Evolutionary conservation across 2,329 filamentous ascomycete species (phyloP).

Genomic region (Dactylellina drechsleri): DNA sequence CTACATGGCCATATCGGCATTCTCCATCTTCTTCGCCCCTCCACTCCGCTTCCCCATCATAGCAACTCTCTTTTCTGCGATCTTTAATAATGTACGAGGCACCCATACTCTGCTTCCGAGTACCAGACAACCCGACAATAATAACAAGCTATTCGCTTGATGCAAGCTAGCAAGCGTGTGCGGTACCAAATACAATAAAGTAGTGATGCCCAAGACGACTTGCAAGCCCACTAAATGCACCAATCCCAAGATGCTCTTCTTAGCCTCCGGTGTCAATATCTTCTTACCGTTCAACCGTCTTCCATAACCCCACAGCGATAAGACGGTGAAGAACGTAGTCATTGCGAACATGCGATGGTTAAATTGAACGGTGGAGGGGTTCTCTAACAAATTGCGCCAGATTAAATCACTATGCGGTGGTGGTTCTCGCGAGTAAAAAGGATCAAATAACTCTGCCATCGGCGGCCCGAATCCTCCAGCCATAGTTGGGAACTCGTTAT

Average conservation of each 20-base stretch:
- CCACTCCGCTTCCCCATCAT: conserved; percentile 12
- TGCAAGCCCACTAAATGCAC: conserved; percentile 85
- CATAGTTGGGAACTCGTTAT: conserved; percentile 99
- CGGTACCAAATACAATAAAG: conserved; percentile 92
- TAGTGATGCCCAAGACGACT: conserved; percentile 85
- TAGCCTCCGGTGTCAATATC: conserved; percentile 63
- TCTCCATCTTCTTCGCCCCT: conserved; percentile 15
- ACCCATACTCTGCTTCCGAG: conserved; percentile 81
- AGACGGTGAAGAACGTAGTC: conserved; percentile 83
- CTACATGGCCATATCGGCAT: conserved; percentile 30
- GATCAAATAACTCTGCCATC: conserved; percentile 61
- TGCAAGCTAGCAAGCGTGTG: conserved; percentile 87
- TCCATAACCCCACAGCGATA: conserved; percentile 79
- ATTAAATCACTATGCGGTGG: conserved; percentile 74
- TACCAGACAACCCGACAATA: conserved; percentile 83
- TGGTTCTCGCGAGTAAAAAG: conserved; percentile 56
- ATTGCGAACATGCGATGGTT: conserved; percentile 93
- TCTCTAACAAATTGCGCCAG: conserved; percentile 98
- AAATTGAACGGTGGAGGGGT: conserved; percentile 92
- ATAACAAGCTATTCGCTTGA: conserved; percentile 86
- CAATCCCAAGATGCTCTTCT: conserved; percentile 78
- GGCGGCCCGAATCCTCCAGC: conserved; percentile 85
- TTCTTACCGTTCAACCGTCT: conserved; percentile 29
- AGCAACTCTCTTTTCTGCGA: conserved; percentile 63
- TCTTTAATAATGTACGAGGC: conserved; percentile 71